Evolutionary conservation across 1,284 basidiomycete genomes (phyloP).

Genomic region (Jaminaea rosea): DNA sequence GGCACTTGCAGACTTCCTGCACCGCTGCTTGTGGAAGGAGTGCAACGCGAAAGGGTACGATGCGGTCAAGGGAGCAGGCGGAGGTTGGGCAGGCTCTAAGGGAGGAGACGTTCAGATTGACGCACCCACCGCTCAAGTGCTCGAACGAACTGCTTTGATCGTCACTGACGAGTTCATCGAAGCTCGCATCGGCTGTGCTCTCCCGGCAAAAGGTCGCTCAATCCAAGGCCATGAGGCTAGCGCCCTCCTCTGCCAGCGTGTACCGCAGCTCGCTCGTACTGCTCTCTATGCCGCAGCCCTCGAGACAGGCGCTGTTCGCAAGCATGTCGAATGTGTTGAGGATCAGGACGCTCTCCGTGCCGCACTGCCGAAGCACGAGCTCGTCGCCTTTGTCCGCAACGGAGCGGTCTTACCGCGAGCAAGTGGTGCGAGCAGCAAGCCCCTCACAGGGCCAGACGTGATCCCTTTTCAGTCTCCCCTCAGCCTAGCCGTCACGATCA

Average conservation of each 20-base stretch:
- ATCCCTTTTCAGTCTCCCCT: constrained; percentile 9
- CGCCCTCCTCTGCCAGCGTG: constrained; percentile 5
- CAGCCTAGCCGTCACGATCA: constrained; percentile 1
- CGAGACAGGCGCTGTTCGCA: not conserved
- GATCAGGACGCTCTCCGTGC: constrained; percentile 8
- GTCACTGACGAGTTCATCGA: constrained; percentile 9
- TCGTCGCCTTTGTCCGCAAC: constrained; percentile 12
- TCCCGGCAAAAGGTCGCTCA: constrained; percentile 12
- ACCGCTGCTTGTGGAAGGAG: not conserved
- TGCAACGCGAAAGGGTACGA: constrained; percentile 1
- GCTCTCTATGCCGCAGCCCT: no score
- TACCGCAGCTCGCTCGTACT: constrained; percentile 4
- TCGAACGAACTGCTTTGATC: constrained; percentile 11
- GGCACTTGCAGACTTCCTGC: constrained; percentile 11
- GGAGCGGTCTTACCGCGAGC: constrained; percentile 9
- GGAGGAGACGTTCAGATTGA: constrained; percentile 15
- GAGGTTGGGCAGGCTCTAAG: constrained; percentile 10
- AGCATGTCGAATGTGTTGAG: constrained; percentile 8
- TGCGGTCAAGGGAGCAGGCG: not conserved
- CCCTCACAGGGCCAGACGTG: not conserved
- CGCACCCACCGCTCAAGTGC: constrained; percentile 9
- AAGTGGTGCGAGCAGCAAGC: constrained; percentile 8
- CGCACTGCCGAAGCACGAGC: constrained; percentile 1
- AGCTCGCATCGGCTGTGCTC: constrained; percentile 9
- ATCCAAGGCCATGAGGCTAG: constrained; percentile 10